Percentiles rank a stretch among this genome's conserved stretches.
Conservation (phyloP, 345 rosid genomes). For the Eucalyptus erythrocorys region DNA sequence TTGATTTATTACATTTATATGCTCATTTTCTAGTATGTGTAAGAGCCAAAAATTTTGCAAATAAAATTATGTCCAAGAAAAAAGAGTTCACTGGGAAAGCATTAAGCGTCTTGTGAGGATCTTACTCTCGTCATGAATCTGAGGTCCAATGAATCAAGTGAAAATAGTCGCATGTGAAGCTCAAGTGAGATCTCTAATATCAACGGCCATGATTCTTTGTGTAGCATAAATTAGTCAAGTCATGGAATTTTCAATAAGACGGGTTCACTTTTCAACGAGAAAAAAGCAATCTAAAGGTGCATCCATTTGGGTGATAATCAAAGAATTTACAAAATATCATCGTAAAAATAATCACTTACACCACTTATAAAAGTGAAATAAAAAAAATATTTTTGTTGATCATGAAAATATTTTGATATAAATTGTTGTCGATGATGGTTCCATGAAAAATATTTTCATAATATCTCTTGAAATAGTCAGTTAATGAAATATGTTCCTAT, state of each 20-base stretch:
- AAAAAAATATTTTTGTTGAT: rapidly evolving
- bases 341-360: no score
- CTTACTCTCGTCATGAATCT: neutral
- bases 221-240: rapidly evolving
- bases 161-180: neutral
- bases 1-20: neutral
- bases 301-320: no score
- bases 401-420: neutral
- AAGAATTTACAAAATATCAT: no score
- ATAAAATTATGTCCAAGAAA: neutral
- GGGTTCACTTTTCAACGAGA: neutral
- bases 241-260: neutral
- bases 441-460: neutral
- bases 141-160: neutral
- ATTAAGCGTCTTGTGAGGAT: no score
- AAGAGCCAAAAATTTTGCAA: neutral
- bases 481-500: neutral
- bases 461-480: neutral
- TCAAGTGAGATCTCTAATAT: neutral
- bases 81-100: neutral
- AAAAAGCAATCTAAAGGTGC: neutral
- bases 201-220: rapidly evolving
- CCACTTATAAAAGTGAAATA: rapidly evolving
- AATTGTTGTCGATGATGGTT: neutral
- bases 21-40: neutral